These are phyloP conservation scores for Ramularia endophylla DNA, from an alignment of 2,329 filamentous ascomycete species.

Conservation along the genomic window DNA sequence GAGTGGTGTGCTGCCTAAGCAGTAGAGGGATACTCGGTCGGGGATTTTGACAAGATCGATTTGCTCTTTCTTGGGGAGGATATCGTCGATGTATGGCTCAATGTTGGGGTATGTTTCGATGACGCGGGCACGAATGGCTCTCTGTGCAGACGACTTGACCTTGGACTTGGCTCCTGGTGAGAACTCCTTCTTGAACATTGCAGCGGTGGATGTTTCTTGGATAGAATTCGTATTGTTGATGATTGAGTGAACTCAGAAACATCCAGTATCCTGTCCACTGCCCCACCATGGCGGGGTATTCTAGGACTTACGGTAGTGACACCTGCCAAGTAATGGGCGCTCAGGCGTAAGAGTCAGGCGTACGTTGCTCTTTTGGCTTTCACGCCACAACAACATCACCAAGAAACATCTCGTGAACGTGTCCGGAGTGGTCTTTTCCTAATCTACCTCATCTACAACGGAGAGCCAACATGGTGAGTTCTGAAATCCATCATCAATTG, in stretches of 20 bases:
- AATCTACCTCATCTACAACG: no score
- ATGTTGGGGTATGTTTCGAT: constrained; percentile 81
- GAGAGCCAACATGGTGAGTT: no score
- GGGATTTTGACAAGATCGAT: constrained; percentile 89
- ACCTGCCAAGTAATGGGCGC: not conserved
- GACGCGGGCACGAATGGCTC: constrained; percentile 74
- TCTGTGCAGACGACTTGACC: constrained; percentile 94
- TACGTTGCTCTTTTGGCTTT: no score
- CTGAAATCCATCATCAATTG: no score
- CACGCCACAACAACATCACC: not conserved
- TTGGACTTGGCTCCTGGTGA: constrained; percentile 78
- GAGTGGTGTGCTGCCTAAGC: constrained; percentile 68
- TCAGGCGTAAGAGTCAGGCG: not conserved
- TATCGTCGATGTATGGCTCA: constrained; percentile 81
- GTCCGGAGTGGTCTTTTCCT: no score
- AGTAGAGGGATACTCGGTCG: constrained; percentile 84
- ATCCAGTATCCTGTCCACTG: not conserved
- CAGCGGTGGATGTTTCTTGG: not conserved
- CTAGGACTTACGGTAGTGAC: no score
- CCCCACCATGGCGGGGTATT: constrained; percentile 1
- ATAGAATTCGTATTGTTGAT: not conserved
- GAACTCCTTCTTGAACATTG: constrained; percentile 95
- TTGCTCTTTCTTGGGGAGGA: constrained; percentile 91
- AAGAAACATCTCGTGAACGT: not conserved
- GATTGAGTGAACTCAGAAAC: not conserved